phyloP scores from a whole-genome alignment of 768 basidiomycete species.

The Gymnopilus dilepis region DNA sequence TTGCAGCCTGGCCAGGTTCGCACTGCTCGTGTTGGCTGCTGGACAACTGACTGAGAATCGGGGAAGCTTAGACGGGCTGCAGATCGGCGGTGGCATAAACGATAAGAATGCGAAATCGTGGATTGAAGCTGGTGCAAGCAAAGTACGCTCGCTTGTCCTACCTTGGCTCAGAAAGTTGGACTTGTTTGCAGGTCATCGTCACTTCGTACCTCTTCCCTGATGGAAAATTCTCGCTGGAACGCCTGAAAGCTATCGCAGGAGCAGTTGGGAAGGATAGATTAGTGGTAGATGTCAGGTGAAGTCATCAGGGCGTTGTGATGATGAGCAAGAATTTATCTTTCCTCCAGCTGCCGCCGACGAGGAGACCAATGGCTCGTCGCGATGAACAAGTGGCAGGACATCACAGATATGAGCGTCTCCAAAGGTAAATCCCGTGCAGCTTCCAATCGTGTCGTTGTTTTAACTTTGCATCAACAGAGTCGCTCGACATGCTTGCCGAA shows the following conservation, averaged over 20 bases:
- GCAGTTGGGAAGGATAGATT: slow-evolving; percentile 83
- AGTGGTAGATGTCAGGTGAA: slow-evolving; percentile 93
- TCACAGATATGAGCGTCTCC: slow-evolving; percentile 93
- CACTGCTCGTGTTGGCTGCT: slow-evolving; percentile 4
- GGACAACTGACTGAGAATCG: slow-evolving; percentile 12
- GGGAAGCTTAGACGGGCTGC: slow-evolving; percentile 65
- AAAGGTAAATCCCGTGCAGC: slow-evolving; percentile 55
- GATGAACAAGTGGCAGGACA: slow-evolving; percentile 98
- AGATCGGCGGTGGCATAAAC: slow-evolving; percentile 93
- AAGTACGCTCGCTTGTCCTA: slow-evolving; percentile 48
- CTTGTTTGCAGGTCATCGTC: slow-evolving; percentile 82
- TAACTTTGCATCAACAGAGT: slow-evolving; percentile 52
- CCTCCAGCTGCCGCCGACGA: slow-evolving; percentile 77
- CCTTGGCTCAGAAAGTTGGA: neutral
- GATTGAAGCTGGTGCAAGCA: slow-evolving; percentile 89
- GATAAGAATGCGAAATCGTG: slow-evolving; percentile 81
- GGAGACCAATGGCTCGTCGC: slow-evolving; percentile 88
- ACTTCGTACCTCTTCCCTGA: slow-evolving; percentile 93
- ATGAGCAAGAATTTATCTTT: neutral
- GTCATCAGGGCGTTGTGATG: neutral
- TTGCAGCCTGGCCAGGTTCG: slow-evolving; percentile 83
- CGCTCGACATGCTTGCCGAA: slow-evolving; percentile 73
- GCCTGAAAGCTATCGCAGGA: slow-evolving; percentile 65
- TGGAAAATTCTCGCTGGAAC: slow-evolving; percentile 77
- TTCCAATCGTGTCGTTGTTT: neutral